Evolutionary conservation across 352 stramenopile genomes (phyloP).

Genomic region (Globisporangium echinulatum): DNA sequence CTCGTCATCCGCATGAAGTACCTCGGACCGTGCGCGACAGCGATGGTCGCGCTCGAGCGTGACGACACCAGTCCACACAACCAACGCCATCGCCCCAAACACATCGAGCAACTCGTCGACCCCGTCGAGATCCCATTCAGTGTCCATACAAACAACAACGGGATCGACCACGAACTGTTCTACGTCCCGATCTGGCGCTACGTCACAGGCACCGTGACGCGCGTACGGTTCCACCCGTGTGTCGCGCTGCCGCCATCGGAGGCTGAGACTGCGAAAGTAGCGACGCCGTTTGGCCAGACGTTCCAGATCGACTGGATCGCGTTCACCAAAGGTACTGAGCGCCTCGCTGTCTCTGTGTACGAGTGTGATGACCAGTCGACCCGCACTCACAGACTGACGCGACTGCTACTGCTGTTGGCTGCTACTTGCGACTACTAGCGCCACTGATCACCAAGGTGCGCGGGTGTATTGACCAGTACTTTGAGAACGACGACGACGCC

Average conservation of each 20-base stretch:
- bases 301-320: slow-evolving; percentile 71
- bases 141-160: slow-evolving; percentile 13
- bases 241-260: slow-evolving; percentile 15
- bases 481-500: slow-evolving; percentile 11
- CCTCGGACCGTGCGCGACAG: slow-evolving; percentile 45
- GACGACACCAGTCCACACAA: no score
- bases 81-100: slow-evolving; percentile 16
- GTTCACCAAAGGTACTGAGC: slow-evolving; percentile 43
- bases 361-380: no score
- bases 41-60: slow-evolving; percentile 46
- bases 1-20: slow-evolving; percentile 63
- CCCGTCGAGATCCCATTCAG: slow-evolving; percentile 54
- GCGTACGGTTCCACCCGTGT: slow-evolving; percentile 59
- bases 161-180: slow-evolving; percentile 37
- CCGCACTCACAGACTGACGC: no score
- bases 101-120: slow-evolving; percentile 25
- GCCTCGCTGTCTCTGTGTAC: no score
- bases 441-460: slow-evolving; percentile 69
- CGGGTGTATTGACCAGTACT: slow-evolving; percentile 76
- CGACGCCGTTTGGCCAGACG: slow-evolving; percentile 28
- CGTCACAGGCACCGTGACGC: slow-evolving; percentile 45
- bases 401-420: no score
- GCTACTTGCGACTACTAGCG: slow-evolving; percentile 14
- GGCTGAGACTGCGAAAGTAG: slow-evolving; percentile 9
- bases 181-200: slow-evolving; percentile 60